phyloP scores from a whole-genome alignment of 192 early-diverging fungal species.

The Coemansia sp. region DNA sequence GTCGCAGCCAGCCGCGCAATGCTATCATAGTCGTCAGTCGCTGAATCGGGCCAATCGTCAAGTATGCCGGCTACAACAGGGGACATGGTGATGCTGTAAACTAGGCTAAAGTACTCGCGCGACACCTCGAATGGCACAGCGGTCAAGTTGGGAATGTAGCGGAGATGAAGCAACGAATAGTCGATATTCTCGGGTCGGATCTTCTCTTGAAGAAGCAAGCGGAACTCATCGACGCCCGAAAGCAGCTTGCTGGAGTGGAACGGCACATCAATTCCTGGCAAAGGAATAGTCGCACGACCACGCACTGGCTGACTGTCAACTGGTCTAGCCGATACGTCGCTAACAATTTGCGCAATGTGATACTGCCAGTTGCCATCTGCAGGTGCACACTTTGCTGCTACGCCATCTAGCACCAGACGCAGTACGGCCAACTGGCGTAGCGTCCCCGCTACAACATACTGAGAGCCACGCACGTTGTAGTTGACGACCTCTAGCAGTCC shows the following conservation, averaged over 20 bases:
- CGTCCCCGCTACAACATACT: constrained; percentile 89
- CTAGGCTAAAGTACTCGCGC: constrained; percentile 72
- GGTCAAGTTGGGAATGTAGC: constrained; percentile 95
- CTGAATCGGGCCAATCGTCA: constrained; percentile 58
- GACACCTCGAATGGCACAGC: constrained; percentile 81
- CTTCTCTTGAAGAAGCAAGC: constrained; percentile 74
- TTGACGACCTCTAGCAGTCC: constrained; percentile 89
- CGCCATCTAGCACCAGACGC: constrained; percentile 75
- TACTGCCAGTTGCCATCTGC: constrained; percentile 80
- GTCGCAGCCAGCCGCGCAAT: constrained; percentile 68
- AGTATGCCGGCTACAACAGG: constrained; percentile 66
- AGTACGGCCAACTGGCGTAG: constrained; percentile 72
- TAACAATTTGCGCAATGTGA: constrained; percentile 70
- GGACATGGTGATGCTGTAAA: constrained; percentile 68
- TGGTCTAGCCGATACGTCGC: constrained; percentile 59
- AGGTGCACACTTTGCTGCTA: constrained; percentile 61
- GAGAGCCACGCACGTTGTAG: constrained; percentile 90
- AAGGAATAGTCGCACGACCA: constrained; percentile 82
- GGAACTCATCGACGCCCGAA: constrained; percentile 80
- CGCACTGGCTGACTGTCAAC: constrained; percentile 66
- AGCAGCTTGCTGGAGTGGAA: constrained; percentile 85
- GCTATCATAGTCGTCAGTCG: constrained; percentile 57
- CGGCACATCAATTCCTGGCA: constrained; percentile 92
- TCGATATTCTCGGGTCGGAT: constrained; percentile 71
- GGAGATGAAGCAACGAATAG: constrained; percentile 61